phyloP scores from a whole-genome alignment of 2,329 filamentous ascomycete species.

The Talaromyces islandicus region DNA sequence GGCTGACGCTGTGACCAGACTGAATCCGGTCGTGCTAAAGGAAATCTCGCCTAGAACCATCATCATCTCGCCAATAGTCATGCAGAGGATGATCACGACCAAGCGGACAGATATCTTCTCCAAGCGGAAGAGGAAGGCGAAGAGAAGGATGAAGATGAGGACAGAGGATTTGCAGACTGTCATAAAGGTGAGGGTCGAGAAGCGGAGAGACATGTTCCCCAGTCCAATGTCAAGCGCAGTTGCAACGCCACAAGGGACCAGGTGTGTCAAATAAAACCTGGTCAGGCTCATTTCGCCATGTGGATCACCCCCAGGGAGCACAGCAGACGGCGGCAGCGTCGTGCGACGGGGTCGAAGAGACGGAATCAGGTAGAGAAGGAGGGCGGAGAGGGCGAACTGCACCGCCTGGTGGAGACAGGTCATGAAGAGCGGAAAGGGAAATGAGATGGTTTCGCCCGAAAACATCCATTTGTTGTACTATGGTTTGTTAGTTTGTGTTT shows the following conservation, averaged over 20 bases:
- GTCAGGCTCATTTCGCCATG: slow-evolving; percentile 53
- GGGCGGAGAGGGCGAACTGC: slow-evolving; percentile 73
- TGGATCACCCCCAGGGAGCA: slow-evolving; percentile 45
- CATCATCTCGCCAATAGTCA: slow-evolving; percentile 91
- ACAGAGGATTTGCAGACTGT: slow-evolving; percentile 99
- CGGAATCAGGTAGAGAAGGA: slow-evolving; percentile 77
- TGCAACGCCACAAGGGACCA: slow-evolving; percentile 84
- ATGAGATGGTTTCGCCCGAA: slow-evolving; percentile 74
- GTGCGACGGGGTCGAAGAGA: slow-evolving; percentile 63
- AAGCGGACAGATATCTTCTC: slow-evolving; percentile 81
- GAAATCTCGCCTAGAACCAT: slow-evolving; percentile 95
- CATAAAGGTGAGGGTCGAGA: slow-evolving; percentile 94
- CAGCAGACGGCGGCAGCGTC: slow-evolving; percentile 33
- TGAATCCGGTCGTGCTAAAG: slow-evolving; percentile 79
- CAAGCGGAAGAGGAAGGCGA: slow-evolving; percentile 89
- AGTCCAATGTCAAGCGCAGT: slow-evolving; percentile 94
- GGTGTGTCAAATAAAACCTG: slow-evolving; percentile 77
- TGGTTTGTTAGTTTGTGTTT: neutral
- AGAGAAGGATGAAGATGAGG: slow-evolving; percentile 87
- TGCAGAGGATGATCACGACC: slow-evolving; percentile 78
- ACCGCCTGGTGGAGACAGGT: slow-evolving; percentile 94
- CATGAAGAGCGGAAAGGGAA: slow-evolving; percentile 90
- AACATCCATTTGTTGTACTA: slow-evolving; percentile 99
- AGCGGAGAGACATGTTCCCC: slow-evolving; percentile 91
- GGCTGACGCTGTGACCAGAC: slow-evolving; percentile 85